Evolutionary conservation across 192 early-diverging fungal species (phyloP), one percentile per base, ranked within the genome.

Genomic region (Coemansia sp.): DNA sequence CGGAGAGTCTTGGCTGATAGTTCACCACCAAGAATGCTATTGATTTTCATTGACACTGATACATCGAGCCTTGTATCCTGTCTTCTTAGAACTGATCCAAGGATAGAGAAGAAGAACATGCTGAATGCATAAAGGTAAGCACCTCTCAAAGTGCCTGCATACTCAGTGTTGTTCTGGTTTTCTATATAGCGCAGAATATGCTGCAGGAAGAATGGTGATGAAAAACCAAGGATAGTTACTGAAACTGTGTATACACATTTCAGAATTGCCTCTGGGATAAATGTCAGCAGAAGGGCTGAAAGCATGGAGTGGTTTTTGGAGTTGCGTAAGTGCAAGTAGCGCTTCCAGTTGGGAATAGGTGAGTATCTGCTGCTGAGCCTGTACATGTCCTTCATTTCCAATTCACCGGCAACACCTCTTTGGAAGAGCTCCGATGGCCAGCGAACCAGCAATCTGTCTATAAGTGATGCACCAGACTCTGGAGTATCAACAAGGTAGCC

Each of bases 51-150:
- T 56, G 69, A 64, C n/a, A 88, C 50, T 17, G 73, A 70, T 7
- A 82, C 76, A 31, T 83, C 82, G 52, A 85, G 83, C 58, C 82
- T 84, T 13, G 83, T 61, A 5, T 82, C 82, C 34, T 82, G 78
- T 50, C 84, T 85, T 27, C 75, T 42, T 22, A 69, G 50, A 5
- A 87, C 41, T 22, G 83, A 76, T 6, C 17, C 8, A 14, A 63
- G 2, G 0, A 36, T 15, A 31, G 81, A 70, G 2, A 81, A 17
- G 29, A 87, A 37, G 36, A 88, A 80, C 23, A 90, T 55, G 27
- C 84, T 85, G 33, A 86, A 69, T 3, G 83, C 86, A 52, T 82
- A 86, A n/a, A 83, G 53, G 55, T 81, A 90, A 10, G 83, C 82
- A 6, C 44, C 28, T 22, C 58, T 45, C 23, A 31, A 25, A 15